These are phyloP conservation scores for Neonectria neomacrospora DNA, from an alignment of 2,329 filamentous ascomycete species.

Conservation along the genomic window DNA sequence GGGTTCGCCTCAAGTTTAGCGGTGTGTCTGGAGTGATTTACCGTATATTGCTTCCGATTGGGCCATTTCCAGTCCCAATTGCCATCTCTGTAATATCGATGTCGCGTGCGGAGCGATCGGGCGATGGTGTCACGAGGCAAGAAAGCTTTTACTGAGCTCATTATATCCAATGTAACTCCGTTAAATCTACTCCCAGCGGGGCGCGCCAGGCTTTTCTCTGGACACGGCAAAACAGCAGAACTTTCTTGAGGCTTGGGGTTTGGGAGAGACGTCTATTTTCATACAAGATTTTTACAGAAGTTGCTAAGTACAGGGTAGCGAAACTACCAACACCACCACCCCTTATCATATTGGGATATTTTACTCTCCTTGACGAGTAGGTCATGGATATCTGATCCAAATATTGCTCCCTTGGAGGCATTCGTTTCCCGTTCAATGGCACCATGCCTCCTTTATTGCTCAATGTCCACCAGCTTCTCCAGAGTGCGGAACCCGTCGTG, in stretches of 20 bases:
- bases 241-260: neutral
- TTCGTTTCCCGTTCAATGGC: neutral
- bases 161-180: neutral
- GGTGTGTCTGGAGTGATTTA: conserved; percentile 32
- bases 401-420: neutral
- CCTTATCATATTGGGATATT: neutral
- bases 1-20: conserved; percentile 22
- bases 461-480: conserved; percentile 61
- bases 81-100: conserved; percentile 6
- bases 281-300: conserved; percentile 30
- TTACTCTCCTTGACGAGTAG: neutral
- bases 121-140: conserved; percentile 16
- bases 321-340: neutral
- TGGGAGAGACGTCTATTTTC: conserved; percentile 10
- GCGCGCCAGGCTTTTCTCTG: neutral
- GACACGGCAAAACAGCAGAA: neutral
- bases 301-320: conserved; percentile 36
- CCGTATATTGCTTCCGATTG: conserved; percentile 21
- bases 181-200: neutral
- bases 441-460: conserved; percentile 24
- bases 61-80: conserved; percentile 6
- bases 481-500: conserved; percentile 68
- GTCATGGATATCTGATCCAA: neutral
- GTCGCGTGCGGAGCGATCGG: conserved; percentile 1
- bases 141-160: conserved; percentile 1